Base-by-base conservation (phyloP, 495 filamentous ascomycete species). In the Hypoxylon lenormandii region DNA sequence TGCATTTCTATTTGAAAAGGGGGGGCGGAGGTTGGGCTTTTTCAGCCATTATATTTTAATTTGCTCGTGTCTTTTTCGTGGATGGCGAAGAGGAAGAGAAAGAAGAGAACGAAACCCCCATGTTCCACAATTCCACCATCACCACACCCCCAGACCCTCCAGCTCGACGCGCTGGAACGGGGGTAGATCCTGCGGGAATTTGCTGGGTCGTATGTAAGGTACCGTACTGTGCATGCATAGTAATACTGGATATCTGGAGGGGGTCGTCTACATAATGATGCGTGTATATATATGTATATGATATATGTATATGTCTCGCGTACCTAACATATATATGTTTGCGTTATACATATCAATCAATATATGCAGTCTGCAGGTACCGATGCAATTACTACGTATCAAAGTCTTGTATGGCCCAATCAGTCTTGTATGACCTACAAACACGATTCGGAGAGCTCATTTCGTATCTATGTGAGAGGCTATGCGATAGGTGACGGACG, bases 191-290 rank as follows among this genome's bases (percentile, higher is more conserved):
- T 57, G 61, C 16, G 61, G 51, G 61, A 64, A 49, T 64, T 57
- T 1, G 42, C 40, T 46, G 60, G 60, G 38, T 62, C 38, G 40
- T 52, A 58, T 65, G 54, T 59, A 51, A 58, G 62, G 62, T 65
- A 65, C 54, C 16, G 42, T 16, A 45, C 13, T 45, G 38, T 42
- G 38, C 38, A 42, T 42, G 15, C 15, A 16, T 42, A 21, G 42
- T 16, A 18, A 10, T 18, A 10, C 7, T 45, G 16, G 42, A 18
- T 42, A 42, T 16, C 42, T 42, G 4, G 30, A 16, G 15, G 36
- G 36, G 36, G 12, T 13, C 12, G 13, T 16, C 38, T 42, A 42
- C 38, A 50, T 33, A 26, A 30, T n/a, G 50, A 12, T 38, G 15
- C 28, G 22, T 46, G 15, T 12, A 53, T 53, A 36, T 26, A 11